Percentiles rank a stretch among this genome's conserved stretches.
phyloP scores from a whole-genome alignment of 306 rosid species.

The Vigna hirtella region DNA sequence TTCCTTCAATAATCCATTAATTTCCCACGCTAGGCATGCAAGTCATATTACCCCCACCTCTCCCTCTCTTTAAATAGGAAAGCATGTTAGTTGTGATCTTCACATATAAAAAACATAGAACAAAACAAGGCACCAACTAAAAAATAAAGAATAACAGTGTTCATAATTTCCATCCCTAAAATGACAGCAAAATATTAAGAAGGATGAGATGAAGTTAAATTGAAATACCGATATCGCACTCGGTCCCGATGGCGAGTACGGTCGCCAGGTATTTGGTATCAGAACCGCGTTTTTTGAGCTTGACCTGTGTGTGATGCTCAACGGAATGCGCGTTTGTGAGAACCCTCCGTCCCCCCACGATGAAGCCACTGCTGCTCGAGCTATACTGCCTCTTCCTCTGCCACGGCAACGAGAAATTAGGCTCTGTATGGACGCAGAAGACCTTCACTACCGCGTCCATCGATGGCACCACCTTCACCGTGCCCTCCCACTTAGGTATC shows the following conservation, averaged over 20 bases:
- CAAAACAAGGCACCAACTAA: not conserved
- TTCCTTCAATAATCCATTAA: not conserved
- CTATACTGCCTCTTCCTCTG: slow-evolving; percentile 94
- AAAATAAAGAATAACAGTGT: not conserved
- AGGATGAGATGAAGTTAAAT: not conserved
- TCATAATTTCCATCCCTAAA: not conserved
- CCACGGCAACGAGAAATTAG: slow-evolving; percentile 97
- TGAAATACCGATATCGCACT: slow-evolving; percentile 76
- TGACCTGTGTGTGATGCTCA: slow-evolving; percentile 91
- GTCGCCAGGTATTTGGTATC: slow-evolving; percentile 94
- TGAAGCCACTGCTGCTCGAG: slow-evolving; percentile 93
- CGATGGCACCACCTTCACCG: slow-evolving; percentile 67
- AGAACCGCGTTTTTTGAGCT: slow-evolving; percentile 96
- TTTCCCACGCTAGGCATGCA: not conserved
- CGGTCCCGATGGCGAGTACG: slow-evolving; percentile 95
- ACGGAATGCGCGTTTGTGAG: slow-evolving; percentile 96
- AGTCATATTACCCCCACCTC: not conserved
- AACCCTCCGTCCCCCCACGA: slow-evolving; percentile 73
- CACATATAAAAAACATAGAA: not conserved
- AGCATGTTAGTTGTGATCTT: not conserved
- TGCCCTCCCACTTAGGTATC: slow-evolving; percentile 55
- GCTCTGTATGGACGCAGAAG: slow-evolving; percentile 90
- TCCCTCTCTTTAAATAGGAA: not conserved
- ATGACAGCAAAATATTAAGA: not conserved
- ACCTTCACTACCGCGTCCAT: slow-evolving; percentile 98